Evolutionary conservation across 129 eudicot genomes (phyloP), one percentile per base, ranked within the genome.

Genomic region (Pittosporum tobira): DNA sequence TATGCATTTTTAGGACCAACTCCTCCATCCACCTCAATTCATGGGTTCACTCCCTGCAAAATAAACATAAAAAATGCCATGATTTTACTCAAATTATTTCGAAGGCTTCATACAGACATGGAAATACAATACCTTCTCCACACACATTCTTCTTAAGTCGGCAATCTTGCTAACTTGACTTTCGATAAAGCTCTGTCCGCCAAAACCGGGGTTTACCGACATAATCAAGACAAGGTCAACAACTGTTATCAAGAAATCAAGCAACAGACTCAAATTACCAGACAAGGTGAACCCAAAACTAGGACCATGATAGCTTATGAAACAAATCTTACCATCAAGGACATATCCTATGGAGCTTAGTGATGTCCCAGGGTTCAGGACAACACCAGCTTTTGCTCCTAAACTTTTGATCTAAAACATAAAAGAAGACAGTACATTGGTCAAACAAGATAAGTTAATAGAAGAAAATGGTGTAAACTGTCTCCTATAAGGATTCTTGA

Each of bases 11-110:
- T 77, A 29, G 97, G 97, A 36, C 77, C 73, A 63, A 89, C 94
- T 74, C 97, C 97, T 75, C 99, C 97, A 77, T 89, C 97, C 43
- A 85, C 97, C 75, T 89, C 97, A 55, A 90, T 76, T 94, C 95
- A 85, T 28, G 95, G 98, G 79, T 91, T 91, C 77, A 83, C 83
- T 22, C 88, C 97, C 97, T 89, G 94, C 63, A 23, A 61, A 62
- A 59, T n/a, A 8, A 20, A 2, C 26, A 42, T 22, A 40, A 8
- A 42, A 25, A 27, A 61, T 22, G 47, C 31, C 4, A 30, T 16
- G 16, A 42, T 40, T 5, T 38, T 16, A 21, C 56, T 27, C 25
- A 51, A n/a, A 46, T 38, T 45, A 31, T 51, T 13, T 63, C 24
- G 23, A 34, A 43, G 16, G 12, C 37, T n/a, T 37, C 59, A 19